Conservation (phyloP, 2,329 filamentous ascomycete genomes). For the Fusarium sp. region DNA sequence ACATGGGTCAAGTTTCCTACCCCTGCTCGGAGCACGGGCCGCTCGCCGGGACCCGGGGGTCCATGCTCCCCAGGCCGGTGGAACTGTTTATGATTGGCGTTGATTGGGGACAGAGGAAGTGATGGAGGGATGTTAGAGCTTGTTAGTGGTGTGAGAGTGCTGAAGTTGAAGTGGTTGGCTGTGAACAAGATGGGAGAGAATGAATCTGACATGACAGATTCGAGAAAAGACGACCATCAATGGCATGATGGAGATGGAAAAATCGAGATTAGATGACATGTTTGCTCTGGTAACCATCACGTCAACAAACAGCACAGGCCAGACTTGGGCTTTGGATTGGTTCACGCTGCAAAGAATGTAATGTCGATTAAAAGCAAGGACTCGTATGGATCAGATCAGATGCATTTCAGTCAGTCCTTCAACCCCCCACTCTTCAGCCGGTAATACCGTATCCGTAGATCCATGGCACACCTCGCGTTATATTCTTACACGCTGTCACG, state of each 20-base stretch:
- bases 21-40: constrained; percentile 38
- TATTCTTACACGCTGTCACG: constrained; percentile 1
- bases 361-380: constrained; percentile 4
- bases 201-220: constrained; percentile 1
- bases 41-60: constrained; percentile 44
- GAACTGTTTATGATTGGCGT: constrained; percentile 46
- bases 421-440: constrained; percentile 31
- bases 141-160: constrained; percentile 18
- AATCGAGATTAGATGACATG: constrained; percentile 2
- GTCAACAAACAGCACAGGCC: constrained; percentile 40
- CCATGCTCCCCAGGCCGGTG: constrained; percentile 47
- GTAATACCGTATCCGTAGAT: constrained; percentile 10
- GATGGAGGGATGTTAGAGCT: constrained; percentile 20
- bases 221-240: constrained; percentile 1
- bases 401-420: background rate
- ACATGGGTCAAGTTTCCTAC: constrained; percentile 30
- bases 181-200: constrained; percentile 1
- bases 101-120: constrained; percentile 10
- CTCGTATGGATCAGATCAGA: background rate
- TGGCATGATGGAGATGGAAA: background rate
- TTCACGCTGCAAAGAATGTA: background rate
- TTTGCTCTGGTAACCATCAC: constrained; percentile 23
- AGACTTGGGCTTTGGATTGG: constrained; percentile 12
- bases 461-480: background rate
- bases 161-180: background rate